Conservation (phyloP, 106 monocot species). For the Dendrobium chrysotoxum region DNA sequence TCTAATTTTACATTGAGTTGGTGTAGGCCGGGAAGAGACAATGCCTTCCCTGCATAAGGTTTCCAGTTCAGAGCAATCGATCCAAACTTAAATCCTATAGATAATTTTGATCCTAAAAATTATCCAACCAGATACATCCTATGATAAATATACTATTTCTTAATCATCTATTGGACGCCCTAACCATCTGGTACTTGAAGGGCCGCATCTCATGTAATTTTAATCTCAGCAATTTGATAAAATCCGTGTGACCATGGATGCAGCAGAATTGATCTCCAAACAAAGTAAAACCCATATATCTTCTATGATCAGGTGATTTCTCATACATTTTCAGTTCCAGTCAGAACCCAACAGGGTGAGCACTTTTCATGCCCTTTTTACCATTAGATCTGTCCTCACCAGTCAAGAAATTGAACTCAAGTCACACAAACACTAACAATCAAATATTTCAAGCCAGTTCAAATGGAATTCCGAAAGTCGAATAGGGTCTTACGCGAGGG, state of each 20-base stretch:
- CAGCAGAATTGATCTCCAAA: not conserved
- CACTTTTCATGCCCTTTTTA: not conserved
- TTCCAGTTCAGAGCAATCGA: not conserved
- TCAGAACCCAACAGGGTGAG: no score
- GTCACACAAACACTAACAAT: not conserved
- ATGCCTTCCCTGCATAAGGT: not conserved
- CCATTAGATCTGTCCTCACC: not conserved
- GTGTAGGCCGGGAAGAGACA: not conserved
- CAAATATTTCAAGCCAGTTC: not conserved
- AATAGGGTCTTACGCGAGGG: constrained; percentile 20
- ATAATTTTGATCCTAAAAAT: not conserved
- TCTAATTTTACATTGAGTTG: not conserved
- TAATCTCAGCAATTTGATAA: not conserved
- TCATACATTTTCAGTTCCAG: not conserved
- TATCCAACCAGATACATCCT: not conserved
- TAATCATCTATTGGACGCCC: not conserved
- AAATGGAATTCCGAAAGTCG: not conserved
- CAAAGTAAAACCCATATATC: not conserved
- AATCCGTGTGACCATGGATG: not conserved
- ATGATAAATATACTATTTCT: no score
- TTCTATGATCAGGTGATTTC: not conserved
- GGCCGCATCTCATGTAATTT: not conserved
- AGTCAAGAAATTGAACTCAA: not conserved
- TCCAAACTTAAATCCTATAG: not conserved
- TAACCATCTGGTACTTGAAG: not conserved